These are phyloP conservation scores for Sordariomycetes sp. DNA, from an alignment of 2,329 filamentous ascomycete genomes.

Conservation along the genomic window DNA sequence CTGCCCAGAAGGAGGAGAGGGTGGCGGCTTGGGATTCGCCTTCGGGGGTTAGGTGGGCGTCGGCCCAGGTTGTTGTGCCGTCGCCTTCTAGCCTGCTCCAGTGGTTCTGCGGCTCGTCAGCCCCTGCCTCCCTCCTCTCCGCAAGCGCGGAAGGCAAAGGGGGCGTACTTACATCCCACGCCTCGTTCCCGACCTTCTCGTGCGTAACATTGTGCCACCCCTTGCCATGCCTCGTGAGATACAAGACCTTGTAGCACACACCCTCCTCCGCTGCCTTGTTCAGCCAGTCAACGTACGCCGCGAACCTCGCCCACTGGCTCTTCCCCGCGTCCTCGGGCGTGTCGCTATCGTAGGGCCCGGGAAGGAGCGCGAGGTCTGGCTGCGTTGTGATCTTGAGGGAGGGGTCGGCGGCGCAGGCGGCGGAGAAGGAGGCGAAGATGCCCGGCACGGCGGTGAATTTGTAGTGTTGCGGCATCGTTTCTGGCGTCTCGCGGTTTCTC, in stretches of 20 bases:
- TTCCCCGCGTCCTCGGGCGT: constrained; percentile 7
- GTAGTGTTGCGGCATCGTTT: constrained; percentile 7
- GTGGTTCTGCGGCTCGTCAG: constrained; percentile 13
- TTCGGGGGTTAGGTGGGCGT: constrained; percentile 32
- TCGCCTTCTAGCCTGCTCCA: constrained; percentile 25
- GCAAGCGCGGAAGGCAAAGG: background rate
- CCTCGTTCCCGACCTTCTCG: constrained; percentile 39
- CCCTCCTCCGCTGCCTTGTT: constrained; percentile 25
- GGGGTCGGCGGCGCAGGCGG: constrained; percentile 13
- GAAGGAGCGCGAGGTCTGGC: constrained; percentile 38
- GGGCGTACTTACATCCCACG: constrained; percentile 33
- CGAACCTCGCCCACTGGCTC: constrained; percentile 37
- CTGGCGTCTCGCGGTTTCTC: background rate
- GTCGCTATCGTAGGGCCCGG: constrained; percentile 32
- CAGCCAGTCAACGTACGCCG: constrained; percentile 28
- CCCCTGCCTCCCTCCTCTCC: background rate
- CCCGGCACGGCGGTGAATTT: constrained; percentile 23
- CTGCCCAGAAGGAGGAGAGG: constrained; percentile 37
- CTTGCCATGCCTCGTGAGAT: constrained; percentile 42
- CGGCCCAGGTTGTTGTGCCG: constrained; percentile 22
- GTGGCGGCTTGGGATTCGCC: constrained; percentile 39
- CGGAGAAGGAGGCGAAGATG: constrained; percentile 31
- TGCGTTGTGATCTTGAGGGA: constrained; percentile 22
- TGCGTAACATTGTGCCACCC: constrained; percentile 36
- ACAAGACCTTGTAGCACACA: constrained; percentile 39